phyloP scores from a whole-genome alignment of 495 filamentous ascomycete species.

The Annulohypoxylon bovei region DNA sequence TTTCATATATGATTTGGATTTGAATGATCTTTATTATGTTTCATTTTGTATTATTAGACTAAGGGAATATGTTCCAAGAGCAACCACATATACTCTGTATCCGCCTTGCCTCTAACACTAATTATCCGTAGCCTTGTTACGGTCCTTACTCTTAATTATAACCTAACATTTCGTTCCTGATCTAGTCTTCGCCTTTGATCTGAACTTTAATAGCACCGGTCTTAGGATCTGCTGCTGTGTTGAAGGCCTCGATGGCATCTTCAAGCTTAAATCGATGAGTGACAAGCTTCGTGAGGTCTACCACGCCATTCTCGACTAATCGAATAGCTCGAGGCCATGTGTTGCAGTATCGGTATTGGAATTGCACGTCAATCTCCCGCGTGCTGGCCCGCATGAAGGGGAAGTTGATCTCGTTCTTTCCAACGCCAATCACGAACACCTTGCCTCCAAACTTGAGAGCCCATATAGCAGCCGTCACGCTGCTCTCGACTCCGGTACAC shows the following conservation, averaged over 20 bases:
- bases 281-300: constrained; percentile 81
- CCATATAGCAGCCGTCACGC: constrained; percentile 84
- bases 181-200: constrained; percentile 72
- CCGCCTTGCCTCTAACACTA: background rate
- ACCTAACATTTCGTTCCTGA: background rate
- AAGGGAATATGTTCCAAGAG: background rate
- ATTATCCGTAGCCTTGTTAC: constrained; percentile 1
- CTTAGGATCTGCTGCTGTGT: constrained; percentile 84
- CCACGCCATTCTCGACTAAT: constrained; percentile 80
- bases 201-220: constrained; percentile 96
- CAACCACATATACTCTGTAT: constrained; percentile 7
- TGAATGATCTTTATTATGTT: constrained; percentile 4
- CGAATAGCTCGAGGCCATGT: constrained; percentile 95
- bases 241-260: constrained; percentile 88
- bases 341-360: constrained; percentile 95
- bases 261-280: constrained; percentile 88
- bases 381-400: constrained; percentile 93
- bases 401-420: constrained; percentile 92
- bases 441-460: constrained; percentile 91
- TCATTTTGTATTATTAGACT: constrained; percentile 4
- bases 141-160: background rate
- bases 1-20: background rate
- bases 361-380: constrained; percentile 90
- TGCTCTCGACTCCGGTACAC: constrained; percentile 93
- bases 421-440: constrained; percentile 92